These are phyloP conservation scores for Colletotrichum gloeosporioides DNA, from an alignment of 2,329 filamentous ascomycete genomes.

Conservation along the genomic window DNA sequence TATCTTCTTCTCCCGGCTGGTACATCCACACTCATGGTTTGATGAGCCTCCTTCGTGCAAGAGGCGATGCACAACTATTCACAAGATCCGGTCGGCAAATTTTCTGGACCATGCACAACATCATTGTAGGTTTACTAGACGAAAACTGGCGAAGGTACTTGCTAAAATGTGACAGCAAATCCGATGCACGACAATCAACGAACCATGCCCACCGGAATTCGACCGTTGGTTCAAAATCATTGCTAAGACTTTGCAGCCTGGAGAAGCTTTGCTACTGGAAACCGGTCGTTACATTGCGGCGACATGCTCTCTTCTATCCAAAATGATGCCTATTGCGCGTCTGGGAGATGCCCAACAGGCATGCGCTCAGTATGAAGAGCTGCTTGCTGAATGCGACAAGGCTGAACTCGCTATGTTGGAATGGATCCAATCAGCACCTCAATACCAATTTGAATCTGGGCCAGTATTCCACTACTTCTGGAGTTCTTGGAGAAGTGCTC, in stretches of 20 bases:
- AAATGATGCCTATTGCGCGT: background rate
- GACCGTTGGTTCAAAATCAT: constrained; percentile 39
- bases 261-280: background rate
- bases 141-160: background rate
- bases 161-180: constrained; percentile 36
- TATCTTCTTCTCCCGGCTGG: constrained; percentile 28
- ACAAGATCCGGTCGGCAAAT: constrained; percentile 30
- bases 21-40: constrained; percentile 41
- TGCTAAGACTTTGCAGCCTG: background rate
- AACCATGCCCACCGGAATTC: constrained; percentile 39
- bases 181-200: constrained; percentile 35
- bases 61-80: constrained; percentile 32
- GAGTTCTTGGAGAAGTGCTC: constrained; percentile 35
- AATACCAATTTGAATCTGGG: constrained; percentile 24
- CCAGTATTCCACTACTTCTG: constrained; percentile 30
- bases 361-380: constrained; percentile 7
- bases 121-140: constrained; percentile 36
- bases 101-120: constrained; percentile 44
- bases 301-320: constrained; percentile 7
- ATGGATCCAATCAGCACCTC: constrained; percentile 29
- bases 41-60: constrained; percentile 39
- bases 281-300: background rate
- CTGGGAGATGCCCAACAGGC: background rate
- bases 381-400: constrained; percentile 28
- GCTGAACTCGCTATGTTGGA: constrained; percentile 33